Evolutionary conservation across 2,329 filamentous ascomycete species (phyloP).

Genomic region (Cordyceps javanica): DNA sequence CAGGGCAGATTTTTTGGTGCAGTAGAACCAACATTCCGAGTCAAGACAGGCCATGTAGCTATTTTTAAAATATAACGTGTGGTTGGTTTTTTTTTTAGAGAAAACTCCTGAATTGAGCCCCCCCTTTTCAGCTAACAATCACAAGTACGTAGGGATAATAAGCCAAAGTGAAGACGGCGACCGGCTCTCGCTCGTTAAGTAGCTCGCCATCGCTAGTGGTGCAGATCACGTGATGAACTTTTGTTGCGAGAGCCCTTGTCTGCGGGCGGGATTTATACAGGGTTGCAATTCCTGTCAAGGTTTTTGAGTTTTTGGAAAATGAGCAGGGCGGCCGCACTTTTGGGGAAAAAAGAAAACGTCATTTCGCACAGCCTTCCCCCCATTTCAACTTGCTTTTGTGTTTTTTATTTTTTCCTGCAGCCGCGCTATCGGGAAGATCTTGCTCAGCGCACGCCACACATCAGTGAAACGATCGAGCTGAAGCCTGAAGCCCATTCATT

Average conservation of each 20-base stretch:
- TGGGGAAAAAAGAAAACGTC: neutral
- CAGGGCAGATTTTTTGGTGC: too few species aligned
- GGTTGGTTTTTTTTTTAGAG: too few species aligned
- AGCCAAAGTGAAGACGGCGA: neutral
- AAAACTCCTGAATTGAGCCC: too few species aligned
- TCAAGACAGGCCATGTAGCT: too few species aligned
- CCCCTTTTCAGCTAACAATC: too few species aligned
- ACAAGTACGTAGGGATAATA: too few species aligned
- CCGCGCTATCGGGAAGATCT: slow-evolving; percentile 2
- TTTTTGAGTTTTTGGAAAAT: neutral
- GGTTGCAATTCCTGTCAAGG: neutral
- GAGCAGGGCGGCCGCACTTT: neutral
- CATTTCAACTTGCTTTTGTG: neutral
- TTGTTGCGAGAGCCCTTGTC: slow-evolving; percentile 3
- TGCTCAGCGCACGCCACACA: neutral
- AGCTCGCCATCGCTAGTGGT: neutral
- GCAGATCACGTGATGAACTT: neutral
- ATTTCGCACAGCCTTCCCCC: neutral
- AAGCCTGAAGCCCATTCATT: too few species aligned
- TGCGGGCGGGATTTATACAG: neutral
- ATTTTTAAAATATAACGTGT: too few species aligned
- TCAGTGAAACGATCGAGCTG: neutral
- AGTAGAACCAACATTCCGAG: too few species aligned
- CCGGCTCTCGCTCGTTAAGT: neutral
- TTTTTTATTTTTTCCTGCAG: neutral